Conservation (phyloP, 2,329 filamentous ascomycete species). For the Exophiala oligosperma region DNA sequence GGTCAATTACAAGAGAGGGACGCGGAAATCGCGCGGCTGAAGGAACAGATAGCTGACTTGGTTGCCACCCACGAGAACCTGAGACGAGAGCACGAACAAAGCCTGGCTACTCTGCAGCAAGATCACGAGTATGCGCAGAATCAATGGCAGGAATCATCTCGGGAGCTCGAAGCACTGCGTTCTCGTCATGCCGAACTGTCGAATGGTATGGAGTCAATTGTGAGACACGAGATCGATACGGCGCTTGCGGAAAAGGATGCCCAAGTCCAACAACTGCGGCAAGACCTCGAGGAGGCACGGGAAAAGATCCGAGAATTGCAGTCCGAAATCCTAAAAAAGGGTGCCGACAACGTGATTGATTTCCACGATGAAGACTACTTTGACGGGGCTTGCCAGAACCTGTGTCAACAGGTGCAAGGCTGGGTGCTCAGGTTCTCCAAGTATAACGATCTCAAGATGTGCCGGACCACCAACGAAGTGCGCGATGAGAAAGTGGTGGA, state of each 20-base stretch:
- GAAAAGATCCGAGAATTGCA: constrained; percentile 62
- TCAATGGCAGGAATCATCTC: constrained; percentile 60
- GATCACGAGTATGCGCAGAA: constrained; percentile 59
- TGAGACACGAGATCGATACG: constrained; percentile 61
- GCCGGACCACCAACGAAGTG: constrained; percentile 78
- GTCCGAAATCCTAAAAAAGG: constrained; percentile 52
- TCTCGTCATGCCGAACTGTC: constrained; percentile 63
- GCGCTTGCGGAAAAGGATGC: constrained; percentile 78
- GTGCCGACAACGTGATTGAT: constrained; percentile 69
- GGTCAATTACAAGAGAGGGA: constrained; percentile 77
- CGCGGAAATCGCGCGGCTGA: constrained; percentile 79
- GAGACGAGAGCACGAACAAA: constrained; percentile 71
- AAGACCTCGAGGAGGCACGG: constrained; percentile 72
- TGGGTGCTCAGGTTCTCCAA: constrained; percentile 99
- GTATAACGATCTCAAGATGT: constrained; percentile 88
- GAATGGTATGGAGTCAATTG: constrained; percentile 61
- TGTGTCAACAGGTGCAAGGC: constrained; percentile 94
- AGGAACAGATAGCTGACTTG: constrained; percentile 75
- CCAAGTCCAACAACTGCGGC: constrained; percentile 75
- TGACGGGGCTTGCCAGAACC: constrained; percentile 86
- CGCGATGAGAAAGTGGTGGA: constrained; percentile 91
- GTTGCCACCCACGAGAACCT: constrained; percentile 82
- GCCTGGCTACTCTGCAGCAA: constrained; percentile 66
- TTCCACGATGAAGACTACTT: constrained; percentile 93
- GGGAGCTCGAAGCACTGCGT: constrained; percentile 69